phyloP scores from a whole-genome alignment of 2,329 filamentous ascomycete genomes.

The Botrytis porri region DNA sequence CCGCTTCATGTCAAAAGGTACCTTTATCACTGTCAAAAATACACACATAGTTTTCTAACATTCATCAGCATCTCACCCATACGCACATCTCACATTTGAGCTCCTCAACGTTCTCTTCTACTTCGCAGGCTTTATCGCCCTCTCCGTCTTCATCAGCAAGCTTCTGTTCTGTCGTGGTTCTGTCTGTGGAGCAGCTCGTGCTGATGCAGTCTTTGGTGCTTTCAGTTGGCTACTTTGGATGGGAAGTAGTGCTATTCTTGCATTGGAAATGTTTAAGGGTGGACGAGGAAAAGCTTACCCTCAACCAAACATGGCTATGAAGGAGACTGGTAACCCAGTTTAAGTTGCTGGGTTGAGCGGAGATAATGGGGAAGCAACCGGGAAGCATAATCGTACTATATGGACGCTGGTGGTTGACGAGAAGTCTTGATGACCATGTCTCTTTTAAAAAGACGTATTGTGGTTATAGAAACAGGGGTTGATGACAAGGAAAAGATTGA shows the following conservation, averaged over 20 bases:
- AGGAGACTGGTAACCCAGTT: conserved; percentile 29
- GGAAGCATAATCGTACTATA: too few species aligned
- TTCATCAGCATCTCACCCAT: conserved; percentile 46
- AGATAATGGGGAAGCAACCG: background rate
- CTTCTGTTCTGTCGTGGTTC: conserved; percentile 56
- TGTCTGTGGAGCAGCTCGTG: conserved; percentile 55
- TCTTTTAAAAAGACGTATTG: background rate
- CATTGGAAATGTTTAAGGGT: conserved; percentile 48
- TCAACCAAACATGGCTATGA: conserved; percentile 32
- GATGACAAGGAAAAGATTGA: background rate
- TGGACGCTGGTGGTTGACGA: background rate
- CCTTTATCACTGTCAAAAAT: background rate
- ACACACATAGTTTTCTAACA: background rate
- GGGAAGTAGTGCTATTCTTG: conserved; percentile 46
- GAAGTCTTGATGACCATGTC: conserved; percentile 16
- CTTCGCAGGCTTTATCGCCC: conserved; percentile 57
- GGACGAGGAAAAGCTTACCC: conserved; percentile 33
- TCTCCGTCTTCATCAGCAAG: conserved; percentile 54
- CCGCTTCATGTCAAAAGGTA: conserved; percentile 39
- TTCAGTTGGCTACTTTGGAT: conserved; percentile 54
- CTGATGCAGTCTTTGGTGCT: conserved; percentile 53
- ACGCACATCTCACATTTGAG: conserved; percentile 50
- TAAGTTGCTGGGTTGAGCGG: background rate
- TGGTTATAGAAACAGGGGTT: background rate
- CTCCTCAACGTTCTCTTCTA: conserved; percentile 53